Base-by-base conservation (phyloP, 1,284 basidiomycete species). In the Leccinum cinnamomeum region DNA sequence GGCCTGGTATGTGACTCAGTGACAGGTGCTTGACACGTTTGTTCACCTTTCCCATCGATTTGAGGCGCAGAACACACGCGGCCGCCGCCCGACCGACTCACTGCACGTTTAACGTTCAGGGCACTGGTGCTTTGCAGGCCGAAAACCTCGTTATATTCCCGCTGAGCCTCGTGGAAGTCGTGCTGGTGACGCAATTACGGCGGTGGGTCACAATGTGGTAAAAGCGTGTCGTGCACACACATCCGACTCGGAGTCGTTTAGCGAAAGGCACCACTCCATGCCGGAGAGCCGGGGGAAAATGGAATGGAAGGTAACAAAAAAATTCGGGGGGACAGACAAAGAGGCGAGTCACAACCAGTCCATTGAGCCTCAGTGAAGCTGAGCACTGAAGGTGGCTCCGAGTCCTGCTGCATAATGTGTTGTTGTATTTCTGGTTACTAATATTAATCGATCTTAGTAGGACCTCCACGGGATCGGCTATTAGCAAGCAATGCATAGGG, bases 401-500 rank as follows among this genome's bases (percentile, higher is more conserved):
- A 33, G 30, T 35, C n/a, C 11, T 44, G n/a, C 7, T 48, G 53
- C 58, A 65, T 53, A 46, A 50, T 57, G 54, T 16, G 53, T 53
- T 58, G 61, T 39, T 58, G 60, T 66, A 65, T 30, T 53, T 23
- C 46, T 46, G 57, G 35, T 48, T 37, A 57, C 50, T 37, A 44
- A n/a, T 51, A 33, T 35, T 65, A 20, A 33, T 25, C 30, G 3
- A 60, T 67, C 51, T 14, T 14, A 14, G 57, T 68, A 59, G 59
- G 62, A 68, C 61, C 51, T n/a, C 35, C n/a, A 53, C 58, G 41
- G 62, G 18, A 25, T 16, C 16, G 7, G 41, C 33, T 33, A 53
- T 23, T 18, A 35, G 56, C 57, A 58, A 62, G 70, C 72, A 70
- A 64, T 72, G 69, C 70, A 20, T 35, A 56, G 53, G 57, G 64